Percentiles rank a stretch among this genome's conserved stretches.
Conservation (phyloP, 2,329 filamentous ascomycete species). For the Macrophomina tecta region DNA sequence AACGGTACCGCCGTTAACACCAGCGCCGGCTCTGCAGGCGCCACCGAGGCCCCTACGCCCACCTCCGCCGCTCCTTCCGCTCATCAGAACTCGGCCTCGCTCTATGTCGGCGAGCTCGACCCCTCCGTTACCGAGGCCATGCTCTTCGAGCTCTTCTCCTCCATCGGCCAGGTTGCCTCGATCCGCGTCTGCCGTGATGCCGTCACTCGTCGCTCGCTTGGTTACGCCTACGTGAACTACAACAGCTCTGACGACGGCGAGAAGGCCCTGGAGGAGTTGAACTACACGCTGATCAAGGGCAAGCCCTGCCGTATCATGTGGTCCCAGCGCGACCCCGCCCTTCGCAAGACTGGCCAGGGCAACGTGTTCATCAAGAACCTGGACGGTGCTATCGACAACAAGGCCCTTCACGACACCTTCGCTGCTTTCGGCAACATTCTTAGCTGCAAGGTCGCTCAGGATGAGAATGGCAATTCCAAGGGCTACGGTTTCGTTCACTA, state of each 20-base stretch:
- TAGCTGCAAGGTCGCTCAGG: constrained; percentile 98
- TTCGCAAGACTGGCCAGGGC: constrained; percentile 98
- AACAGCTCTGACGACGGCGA: constrained; percentile 96
- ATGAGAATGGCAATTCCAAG: constrained; percentile 96
- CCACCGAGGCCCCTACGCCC: constrained; percentile 72
- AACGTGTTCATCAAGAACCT: constrained; percentile 99
- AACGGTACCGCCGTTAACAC: constrained; percentile 72
- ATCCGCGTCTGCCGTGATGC: constrained; percentile 99
- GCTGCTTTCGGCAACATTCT: constrained; percentile 98
- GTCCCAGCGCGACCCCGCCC: constrained; percentile 98
- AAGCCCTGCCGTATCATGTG: constrained; percentile 99
- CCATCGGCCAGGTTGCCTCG: constrained; percentile 97
- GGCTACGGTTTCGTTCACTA: constrained; percentile 99
- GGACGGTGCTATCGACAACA: constrained; percentile 98
- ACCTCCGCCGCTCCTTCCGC: constrained; percentile 73
- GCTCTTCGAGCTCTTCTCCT: constrained; percentile 99
- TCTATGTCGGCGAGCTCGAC: constrained; percentile 99
- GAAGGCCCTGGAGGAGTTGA: constrained; percentile 97
- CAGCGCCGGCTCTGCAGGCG: constrained; percentile 69
- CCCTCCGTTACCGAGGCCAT: constrained; percentile 98
- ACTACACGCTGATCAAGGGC: constrained; percentile 99
- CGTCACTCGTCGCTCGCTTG: constrained; percentile 96
- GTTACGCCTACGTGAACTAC: constrained; percentile 99
- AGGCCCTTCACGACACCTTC: constrained; percentile 99
- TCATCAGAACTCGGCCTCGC: constrained; percentile 92